Conservation (phyloP, 495 filamentous ascomycete species). For the Articulospora tetracladia region DNA sequence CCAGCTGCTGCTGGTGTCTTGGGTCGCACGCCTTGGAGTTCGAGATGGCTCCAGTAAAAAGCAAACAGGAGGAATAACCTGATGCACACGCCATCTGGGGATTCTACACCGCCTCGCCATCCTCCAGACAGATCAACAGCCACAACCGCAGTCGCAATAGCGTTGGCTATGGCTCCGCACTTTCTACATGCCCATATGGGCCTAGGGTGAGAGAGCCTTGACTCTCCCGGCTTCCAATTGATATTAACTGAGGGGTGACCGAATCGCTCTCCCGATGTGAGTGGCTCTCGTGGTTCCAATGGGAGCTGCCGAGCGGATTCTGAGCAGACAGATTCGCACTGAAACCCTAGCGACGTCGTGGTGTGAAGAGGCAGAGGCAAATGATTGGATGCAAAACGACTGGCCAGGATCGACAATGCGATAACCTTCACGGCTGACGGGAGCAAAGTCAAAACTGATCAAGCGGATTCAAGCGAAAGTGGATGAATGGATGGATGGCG, state of each 20-base stretch:
- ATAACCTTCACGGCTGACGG: background rate
- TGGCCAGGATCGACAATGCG: background rate
- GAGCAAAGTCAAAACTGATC: background rate
- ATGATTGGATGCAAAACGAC: background rate
- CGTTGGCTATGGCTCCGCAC: background rate
- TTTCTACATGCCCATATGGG: background rate
- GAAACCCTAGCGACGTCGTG: background rate
- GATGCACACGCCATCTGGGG: background rate
- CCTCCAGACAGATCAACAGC: background rate
- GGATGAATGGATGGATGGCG: too few relatives aligned
- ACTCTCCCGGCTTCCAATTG: background rate
- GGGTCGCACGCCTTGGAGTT: background rate
- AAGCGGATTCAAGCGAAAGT: too few relatives aligned
- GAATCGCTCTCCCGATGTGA: background rate
- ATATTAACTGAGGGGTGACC: background rate
- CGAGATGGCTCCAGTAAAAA: background rate
- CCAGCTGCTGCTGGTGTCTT: background rate
- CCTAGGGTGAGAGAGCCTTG: background rate
- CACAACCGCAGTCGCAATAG: background rate
- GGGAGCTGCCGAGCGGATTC: too few relatives aligned
- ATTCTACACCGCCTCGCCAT: background rate
- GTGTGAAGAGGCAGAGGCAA: conserved; percentile 1
- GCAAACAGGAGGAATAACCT: background rate
- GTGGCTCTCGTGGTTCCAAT: too few relatives aligned
- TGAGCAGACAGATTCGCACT: background rate